A percentile compares a stretch with the other conserved stretches of the same genome.
Evolutionary conservation across 768 basidiomycete species (phyloP).

Genomic region (Guyanaporus albipodus): DNA sequence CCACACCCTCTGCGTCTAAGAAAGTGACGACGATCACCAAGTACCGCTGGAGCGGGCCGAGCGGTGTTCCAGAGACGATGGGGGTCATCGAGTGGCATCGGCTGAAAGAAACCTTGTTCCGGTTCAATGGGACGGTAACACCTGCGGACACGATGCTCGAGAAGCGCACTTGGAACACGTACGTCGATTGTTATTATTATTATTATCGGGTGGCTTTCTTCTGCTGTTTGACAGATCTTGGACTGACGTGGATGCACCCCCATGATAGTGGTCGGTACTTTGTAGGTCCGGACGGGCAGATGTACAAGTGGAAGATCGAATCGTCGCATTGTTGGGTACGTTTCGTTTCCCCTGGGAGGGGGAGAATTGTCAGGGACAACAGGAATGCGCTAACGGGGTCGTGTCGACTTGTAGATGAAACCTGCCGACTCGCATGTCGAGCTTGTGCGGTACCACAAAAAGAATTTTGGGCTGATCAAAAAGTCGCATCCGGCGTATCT

Average conservation of each 20-base stretch:
- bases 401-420: constrained; percentile 15
- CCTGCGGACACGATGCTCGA: constrained; percentile 10
- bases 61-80: constrained; percentile 17
- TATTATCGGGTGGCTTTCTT: too few relatives aligned
- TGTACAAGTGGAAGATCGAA: constrained; percentile 33
- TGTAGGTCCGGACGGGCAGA: constrained; percentile 26
- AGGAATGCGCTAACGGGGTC: background rate
- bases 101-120: constrained; percentile 10
- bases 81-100: constrained; percentile 26
- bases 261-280: constrained; percentile 32
- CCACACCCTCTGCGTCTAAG: constrained; percentile 12
- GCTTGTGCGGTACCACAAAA: constrained; percentile 24
- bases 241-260: too few relatives aligned
- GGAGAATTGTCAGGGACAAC: too few relatives aligned
- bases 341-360: background rate
- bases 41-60: constrained; percentile 16
- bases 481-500: constrained; percentile 23
- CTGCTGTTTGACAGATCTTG: too few relatives aligned
- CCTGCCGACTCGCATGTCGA: constrained; percentile 5
- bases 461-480: constrained; percentile 20
- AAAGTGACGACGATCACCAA: constrained; percentile 26
- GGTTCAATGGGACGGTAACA: constrained; percentile 14
- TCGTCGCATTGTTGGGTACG: constrained; percentile 25
- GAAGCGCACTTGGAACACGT: constrained; percentile 17
- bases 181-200: too few relatives aligned